Base-by-base conservation (phyloP, 202 grass and related monocot genomes). In the Schoenoplectus tabernaemontani region DNA sequence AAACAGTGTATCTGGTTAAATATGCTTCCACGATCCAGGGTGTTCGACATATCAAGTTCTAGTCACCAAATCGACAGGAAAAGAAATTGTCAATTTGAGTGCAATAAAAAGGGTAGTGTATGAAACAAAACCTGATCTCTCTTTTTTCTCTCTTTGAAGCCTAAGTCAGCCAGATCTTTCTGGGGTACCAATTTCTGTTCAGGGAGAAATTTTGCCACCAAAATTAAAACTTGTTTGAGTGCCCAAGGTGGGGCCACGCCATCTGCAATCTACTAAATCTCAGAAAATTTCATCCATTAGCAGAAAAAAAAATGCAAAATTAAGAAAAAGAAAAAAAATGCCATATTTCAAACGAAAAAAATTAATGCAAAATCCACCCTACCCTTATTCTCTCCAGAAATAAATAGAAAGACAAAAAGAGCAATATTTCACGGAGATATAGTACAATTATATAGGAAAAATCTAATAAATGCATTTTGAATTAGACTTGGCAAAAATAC, bases 111-210 rank as follows among this genome's bases (percentile, higher is more conserved):
- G 30, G 58, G 36, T 80, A 24, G 70, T 54, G 47, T n/a, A n/a
- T n/a, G n/a, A 43, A 65, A 78, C 86, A n/a, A 36, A 60, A 96
- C 93, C 88, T 90, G 90, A 59, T 96, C 82, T 79, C 60, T 82
- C 77, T 96, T 96, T 77, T 82, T 82, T 67, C 78, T 83, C 42
- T 89, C 93, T 83, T 87, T 96, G 80, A 96, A 92, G 33, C 86
- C 93, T 64, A 96, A 76, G 69, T 96, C 93, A 65, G 88, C 93
- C 43, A 96, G 83, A 90, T 96, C 90, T 58, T 93, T 92, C 77
- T 92, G 80, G 80, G 93, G 93, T 87, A 96, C 93, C 82, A 96
- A 85, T 79, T 96, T 96, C 68, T 77, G 82, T 87, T 82, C 92
- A 48, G 93, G 93, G 74, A 92, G 80, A 82, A 96, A 67, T 82